A percentile compares a stretch with the other conserved stretches of the same genome.
Evolutionary conservation across 257 asterid species (phyloP).

Genomic region (Anisodus acutangulus): DNA sequence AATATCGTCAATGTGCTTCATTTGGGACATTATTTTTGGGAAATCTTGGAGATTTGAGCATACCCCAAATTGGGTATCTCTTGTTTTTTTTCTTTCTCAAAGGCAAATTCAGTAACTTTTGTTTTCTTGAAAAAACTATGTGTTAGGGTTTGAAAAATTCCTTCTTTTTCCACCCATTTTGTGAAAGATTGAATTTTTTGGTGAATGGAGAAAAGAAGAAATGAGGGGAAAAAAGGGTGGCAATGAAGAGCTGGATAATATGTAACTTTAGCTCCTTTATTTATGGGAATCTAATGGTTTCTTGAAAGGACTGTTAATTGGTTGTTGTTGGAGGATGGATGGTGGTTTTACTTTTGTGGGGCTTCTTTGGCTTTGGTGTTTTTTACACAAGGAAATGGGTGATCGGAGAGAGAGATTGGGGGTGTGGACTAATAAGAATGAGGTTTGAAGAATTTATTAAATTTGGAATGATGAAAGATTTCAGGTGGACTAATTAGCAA

Average conservation of each 20-base stretch:
- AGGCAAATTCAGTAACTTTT: conserved; percentile 30
- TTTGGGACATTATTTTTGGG: conserved; percentile 44
- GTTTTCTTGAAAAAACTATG: conserved; percentile 29
- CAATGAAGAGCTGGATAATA: conserved; percentile 8
- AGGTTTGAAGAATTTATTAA: conserved; percentile 42
- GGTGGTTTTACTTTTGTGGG: conserved; percentile 37
- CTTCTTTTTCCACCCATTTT: conserved; percentile 32
- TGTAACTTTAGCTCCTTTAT: conserved; percentile 32
- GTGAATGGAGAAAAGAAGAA: conserved; percentile 35
- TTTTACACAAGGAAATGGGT: conserved; percentile 38
- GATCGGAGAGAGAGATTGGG: conserved; percentile 45
- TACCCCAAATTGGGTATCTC: conserved; percentile 41
- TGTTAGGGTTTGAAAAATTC: conserved; percentile 40
- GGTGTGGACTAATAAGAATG: conserved; percentile 32
- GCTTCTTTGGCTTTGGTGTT: conserved; percentile 38
- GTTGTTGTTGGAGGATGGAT: conserved; percentile 32
- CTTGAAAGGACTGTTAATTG: conserved; percentile 41
- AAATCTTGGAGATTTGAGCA: conserved; percentile 47
- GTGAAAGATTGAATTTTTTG: conserved; percentile 27
- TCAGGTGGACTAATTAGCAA: conserved; percentile 47
- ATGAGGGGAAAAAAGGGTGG: conserved; percentile 29
- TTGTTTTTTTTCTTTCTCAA: not conserved
- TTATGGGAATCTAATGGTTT: conserved; percentile 60
- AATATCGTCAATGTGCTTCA: conserved; percentile 84
- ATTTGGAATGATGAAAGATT: conserved; percentile 36